Conservation (phyloP, 805 yeast species). For the Wickerhamomyces chambardii region DNA sequence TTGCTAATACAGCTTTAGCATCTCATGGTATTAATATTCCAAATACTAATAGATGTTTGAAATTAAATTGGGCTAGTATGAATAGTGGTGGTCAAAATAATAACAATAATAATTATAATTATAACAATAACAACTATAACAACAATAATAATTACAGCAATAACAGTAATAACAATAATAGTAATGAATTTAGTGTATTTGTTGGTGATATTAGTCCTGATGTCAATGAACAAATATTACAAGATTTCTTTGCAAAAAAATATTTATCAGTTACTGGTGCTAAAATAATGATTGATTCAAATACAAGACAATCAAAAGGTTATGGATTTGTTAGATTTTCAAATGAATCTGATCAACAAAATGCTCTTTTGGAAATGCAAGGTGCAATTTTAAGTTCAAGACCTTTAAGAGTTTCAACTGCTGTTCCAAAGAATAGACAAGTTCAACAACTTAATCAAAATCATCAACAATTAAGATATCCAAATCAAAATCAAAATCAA, state of each 20-base stretch:
- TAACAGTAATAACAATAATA: conserved; percentile 57
- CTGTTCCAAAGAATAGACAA: conserved; percentile 55
- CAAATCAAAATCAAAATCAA: too few species aligned
- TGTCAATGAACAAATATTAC: conserved; percentile 72
- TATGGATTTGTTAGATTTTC: conserved; percentile 77
- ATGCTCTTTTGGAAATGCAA: conserved; percentile 67
- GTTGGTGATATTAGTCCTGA: conserved; percentile 79
- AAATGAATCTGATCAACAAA: conserved; percentile 56
- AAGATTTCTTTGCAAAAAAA: conserved; percentile 61
- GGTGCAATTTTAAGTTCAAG: conserved; percentile 78
- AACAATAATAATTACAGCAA: too few species aligned
- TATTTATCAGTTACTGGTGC: conserved; percentile 68
- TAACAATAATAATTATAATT: too few species aligned
- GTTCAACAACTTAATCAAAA: not conserved
- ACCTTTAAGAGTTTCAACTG: conserved; percentile 67
- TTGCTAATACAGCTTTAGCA: conserved; percentile 60
- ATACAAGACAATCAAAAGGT: conserved; percentile 68
- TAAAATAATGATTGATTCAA: conserved; percentile 80
- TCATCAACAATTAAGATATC: too few species aligned
- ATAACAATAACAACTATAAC: too few species aligned
- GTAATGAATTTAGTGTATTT: conserved; percentile 70
- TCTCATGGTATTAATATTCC: conserved; percentile 62
- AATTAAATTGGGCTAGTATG: conserved; percentile 80
- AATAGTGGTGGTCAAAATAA: too few species aligned
- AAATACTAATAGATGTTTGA: conserved; percentile 48